phyloP scores from a whole-genome alignment of 371 early-diverging fungal genomes.

The Lichtheimia ornata region DNA sequence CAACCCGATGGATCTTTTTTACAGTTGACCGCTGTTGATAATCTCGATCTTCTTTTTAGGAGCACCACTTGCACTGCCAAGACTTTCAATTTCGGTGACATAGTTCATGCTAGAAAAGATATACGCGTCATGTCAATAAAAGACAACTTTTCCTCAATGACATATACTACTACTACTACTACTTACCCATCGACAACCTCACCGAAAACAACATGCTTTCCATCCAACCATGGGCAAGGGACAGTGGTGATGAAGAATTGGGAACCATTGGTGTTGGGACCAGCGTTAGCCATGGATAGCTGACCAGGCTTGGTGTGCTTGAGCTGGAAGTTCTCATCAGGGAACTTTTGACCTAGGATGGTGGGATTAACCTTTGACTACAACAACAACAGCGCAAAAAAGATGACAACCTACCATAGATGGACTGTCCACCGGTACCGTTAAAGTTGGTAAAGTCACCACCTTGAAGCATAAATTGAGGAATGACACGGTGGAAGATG shows the following conservation, averaged over 20 bases:
- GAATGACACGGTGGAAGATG: constrained; percentile 93
- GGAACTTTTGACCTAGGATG: constrained; percentile 62
- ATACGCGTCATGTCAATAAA: no score
- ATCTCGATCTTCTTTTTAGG: constrained; percentile 61
- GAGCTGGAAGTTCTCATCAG: constrained; percentile 96
- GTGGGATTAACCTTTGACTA: constrained; percentile 7
- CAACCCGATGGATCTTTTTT: constrained; percentile 11
- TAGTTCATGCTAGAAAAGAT: constrained; percentile 53
- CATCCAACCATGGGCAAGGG: constrained; percentile 91
- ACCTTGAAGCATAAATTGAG: constrained; percentile 99
- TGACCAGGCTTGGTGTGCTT: constrained; percentile 92
- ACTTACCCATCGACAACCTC: constrained; percentile 75
- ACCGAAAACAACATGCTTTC: constrained; percentile 99
- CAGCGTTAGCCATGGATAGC: constrained; percentile 97
- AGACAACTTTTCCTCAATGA: no score
- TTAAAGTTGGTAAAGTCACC: constrained; percentile 96
- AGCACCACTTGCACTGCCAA: constrained; percentile 62
- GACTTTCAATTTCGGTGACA: constrained; percentile 74
- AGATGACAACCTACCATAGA: constrained; percentile 75
- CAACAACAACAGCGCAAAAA: not conserved
- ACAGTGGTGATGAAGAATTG: constrained; percentile 98
- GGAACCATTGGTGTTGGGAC: constrained; percentile 95
- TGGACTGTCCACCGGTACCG: constrained; percentile 97
- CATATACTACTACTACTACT: constrained; percentile 5
- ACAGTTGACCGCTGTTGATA: constrained; percentile 70